Percentiles rank a stretch among this genome's conserved stretches.
These are phyloP conservation scores for Eucalyptus tenuipes DNA, from an alignment of 345 rosid species.

Conservation along the genomic window DNA sequence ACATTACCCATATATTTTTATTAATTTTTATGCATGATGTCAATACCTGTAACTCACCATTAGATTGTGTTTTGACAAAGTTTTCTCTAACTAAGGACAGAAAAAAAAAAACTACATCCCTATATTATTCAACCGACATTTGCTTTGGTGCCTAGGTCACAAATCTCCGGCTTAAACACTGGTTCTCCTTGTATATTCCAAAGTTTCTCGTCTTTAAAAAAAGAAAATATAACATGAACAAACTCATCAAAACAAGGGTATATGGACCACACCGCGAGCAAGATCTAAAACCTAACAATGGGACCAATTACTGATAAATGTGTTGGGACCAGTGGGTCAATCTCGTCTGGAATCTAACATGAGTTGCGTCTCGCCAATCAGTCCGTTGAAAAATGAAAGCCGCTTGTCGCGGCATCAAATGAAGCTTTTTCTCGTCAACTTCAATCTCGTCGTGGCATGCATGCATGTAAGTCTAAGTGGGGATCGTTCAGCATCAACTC, in stretches of 20 bases:
- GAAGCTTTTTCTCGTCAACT: neutral
- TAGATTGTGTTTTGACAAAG: neutral
- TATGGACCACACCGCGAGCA: neutral
- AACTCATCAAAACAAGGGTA: neutral
- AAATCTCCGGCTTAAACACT: neutral
- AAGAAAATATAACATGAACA: neutral
- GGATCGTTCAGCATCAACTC: neutral
- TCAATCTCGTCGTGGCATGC: neutral
- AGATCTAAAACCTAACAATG: neutral
- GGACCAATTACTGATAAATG: neutral
- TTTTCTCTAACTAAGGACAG: neutral
- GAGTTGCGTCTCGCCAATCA: neutral
- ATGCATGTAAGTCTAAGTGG: neutral
- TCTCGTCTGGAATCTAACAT: neutral
- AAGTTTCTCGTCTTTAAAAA: neutral
- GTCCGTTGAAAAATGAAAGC: neutral
- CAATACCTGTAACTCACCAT: neutral
- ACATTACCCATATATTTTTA: neutral
- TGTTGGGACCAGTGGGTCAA: neutral
- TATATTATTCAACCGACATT: neutral
- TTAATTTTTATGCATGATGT: neutral
- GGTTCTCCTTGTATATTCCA: neutral
- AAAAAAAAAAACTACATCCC: neutral
- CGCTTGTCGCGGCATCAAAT: neutral
- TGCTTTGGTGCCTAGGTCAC: neutral